These are phyloP conservation scores for Ziziphus jujuba DNA, from an alignment of 306 rosid genomes.

Conservation along the genomic window DNA sequence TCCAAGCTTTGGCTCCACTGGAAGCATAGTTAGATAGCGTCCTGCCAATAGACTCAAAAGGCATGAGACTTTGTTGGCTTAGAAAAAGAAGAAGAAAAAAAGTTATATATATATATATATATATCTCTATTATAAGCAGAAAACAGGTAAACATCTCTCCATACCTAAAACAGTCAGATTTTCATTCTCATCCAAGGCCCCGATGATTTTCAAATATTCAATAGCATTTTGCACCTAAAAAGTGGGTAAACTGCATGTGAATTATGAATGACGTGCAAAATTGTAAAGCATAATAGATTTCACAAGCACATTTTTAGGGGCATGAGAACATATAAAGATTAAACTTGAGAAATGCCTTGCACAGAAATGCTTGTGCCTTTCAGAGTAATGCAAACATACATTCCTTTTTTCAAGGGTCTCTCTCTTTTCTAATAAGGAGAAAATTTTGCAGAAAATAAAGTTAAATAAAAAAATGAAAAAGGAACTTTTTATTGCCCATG, in stretches of 20 bases:
- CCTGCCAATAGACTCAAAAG: conserved; percentile 56
- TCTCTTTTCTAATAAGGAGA: not conserved
- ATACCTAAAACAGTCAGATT: conserved; percentile 80
- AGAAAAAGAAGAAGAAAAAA: not conserved
- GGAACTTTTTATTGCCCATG: not conserved
- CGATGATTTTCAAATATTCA: conserved; percentile 78
- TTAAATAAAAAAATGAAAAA: not conserved
- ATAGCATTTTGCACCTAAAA: conserved; percentile 89
- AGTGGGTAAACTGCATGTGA: not conserved
- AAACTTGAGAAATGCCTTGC: too few relatives aligned
- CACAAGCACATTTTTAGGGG: not conserved
- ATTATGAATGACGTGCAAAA: conserved; percentile 24
- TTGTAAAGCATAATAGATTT: conserved; percentile 3
- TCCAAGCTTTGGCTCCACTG: conserved; percentile 98
- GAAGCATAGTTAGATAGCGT: conserved; percentile 72
- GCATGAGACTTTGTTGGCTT: conserved; percentile 20
- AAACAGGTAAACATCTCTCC: conserved; percentile 18
- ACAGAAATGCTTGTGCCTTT: not conserved
- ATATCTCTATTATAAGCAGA: conserved; percentile 20
- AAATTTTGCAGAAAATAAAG: not conserved
- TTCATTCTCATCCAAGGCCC: conserved; percentile 90
- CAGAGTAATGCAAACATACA: not conserved
- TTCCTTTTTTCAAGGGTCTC: not conserved
- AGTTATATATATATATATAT: conserved; percentile 1
- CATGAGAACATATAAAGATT: not conserved